Evolutionary conservation across 192 early-diverging fungal genomes (phyloP), one percentile per base, ranked within the genome.

Genomic region (Anaeromyces robustus): DNA sequence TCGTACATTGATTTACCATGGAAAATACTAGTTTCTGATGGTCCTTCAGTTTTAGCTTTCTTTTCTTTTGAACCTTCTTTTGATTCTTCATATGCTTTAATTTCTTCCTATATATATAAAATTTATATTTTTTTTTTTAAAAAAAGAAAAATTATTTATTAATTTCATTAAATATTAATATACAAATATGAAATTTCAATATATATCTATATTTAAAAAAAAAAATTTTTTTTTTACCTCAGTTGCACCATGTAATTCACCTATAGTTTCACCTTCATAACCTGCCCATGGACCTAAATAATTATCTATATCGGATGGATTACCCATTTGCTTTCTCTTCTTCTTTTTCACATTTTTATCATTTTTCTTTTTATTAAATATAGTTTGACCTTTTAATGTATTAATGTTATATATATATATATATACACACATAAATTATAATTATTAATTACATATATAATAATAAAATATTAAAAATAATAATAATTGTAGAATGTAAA

Each of bases 241-340:
- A 9, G 39, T 79, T 9, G 34, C 81, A 22, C 41, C 94, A 30
- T 85, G 82, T 1, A 85, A 22, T 79, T 87, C 85, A 2, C 93
- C 92, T 18, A 89, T 89, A 13, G 89, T 86, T 80, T 99, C 96
- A 52, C 91, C 93, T 78, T 94, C 93, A 84, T 93, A 99, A 2
- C 96, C 94, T 1, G 96, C 95, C 97, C 96, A 98, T 7, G 96
- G 97, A 2, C 97, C 97, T 80, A 89, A 87, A 81, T 95, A 98
- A 13, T 92, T 91, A 83, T 89, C 84, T 12, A 95, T 79, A 77
- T 92, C 87, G 6, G 85, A 84, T 4, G 94, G 83, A 77, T 97
- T 93, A 41, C 96, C 96, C 79, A 91, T 93, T 16, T 86, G 84
- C 82, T 93, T 91, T 80, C 95, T 91, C 82, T 92, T 88, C 81